Evolutionary conservation across 345 rosid species (phyloP), one percentile per base, ranked within the genome.

Genomic region (Arabis alpina): DNA sequence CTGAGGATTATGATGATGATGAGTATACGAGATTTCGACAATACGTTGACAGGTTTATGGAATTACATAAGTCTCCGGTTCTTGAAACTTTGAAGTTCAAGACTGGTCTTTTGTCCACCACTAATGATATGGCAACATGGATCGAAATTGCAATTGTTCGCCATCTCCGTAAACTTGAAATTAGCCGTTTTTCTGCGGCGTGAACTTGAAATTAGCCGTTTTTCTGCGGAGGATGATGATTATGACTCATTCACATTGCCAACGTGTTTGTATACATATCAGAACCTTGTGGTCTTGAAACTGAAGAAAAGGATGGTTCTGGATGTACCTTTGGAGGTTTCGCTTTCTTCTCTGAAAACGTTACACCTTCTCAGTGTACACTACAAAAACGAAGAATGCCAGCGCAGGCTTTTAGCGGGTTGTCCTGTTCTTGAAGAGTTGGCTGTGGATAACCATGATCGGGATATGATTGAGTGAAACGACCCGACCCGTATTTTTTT

Each of bases 281-380:
- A 32, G 4, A 41, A 15, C 27, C 62, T 68, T 2, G 43, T 57
- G 54, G 53, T 47, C 32, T 44, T 69, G 44, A 41, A 58, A 7
- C 48, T 58, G 13, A 3, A 12, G 8, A 41, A 11, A 5, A 0
- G 4, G 19, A 24, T 58, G 12, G 0, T 0, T 3, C 14, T 58
- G 3, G 36, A 45, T 68, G 62, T 68, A 14, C 53, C 64, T 32
- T 32, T 4, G 1, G 4, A 32, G 23, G 23, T 19, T 19, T 19
- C 23, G 23, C 23, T 19, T 19, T 19, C 23, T 19, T 43, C 65
- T 11, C 13, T 61, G 41, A 54, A 9, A 54, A 14, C 60, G 4
- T 34, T 54, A 14, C 60, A 54, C 14, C 60, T 70, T 10, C 3
- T 13, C 5, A 2, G 4, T 4, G 50, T 50, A 3, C 0, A 7